phyloP scores from a whole-genome alignment of 352 stramenopile species.

The Phytophthora rubi region DNA sequence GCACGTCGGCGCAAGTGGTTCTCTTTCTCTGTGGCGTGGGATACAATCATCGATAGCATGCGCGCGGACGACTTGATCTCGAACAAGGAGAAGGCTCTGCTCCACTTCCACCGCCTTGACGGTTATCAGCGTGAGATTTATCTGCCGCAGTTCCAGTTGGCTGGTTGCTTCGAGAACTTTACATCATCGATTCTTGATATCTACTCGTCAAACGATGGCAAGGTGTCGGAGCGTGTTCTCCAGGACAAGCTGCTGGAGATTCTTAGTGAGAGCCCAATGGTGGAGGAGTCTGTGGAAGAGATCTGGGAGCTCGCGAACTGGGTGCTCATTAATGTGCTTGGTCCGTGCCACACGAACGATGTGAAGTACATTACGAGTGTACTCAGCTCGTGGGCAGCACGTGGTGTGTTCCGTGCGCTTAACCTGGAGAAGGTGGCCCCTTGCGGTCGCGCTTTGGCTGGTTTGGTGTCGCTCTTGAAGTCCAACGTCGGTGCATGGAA shows the following conservation, averaged over 20 bases:
- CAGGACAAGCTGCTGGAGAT: slow-evolving; percentile 88
- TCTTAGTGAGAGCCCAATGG: slow-evolving; percentile 79
- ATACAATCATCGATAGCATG: slow-evolving; percentile 97
- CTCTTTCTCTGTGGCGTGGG: slow-evolving; percentile 98
- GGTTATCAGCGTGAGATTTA: slow-evolving; percentile 98
- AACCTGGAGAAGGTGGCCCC: slow-evolving; percentile 73
- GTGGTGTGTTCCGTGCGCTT: slow-evolving; percentile 80
- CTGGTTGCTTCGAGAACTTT: slow-evolving; percentile 96
- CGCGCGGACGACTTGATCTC: slow-evolving; percentile 92
- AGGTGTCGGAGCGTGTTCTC: slow-evolving; percentile 72
- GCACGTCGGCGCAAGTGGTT: slow-evolving; percentile 98
- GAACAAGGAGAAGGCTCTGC: slow-evolving; percentile 86
- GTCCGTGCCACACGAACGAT: slow-evolving; percentile 94
- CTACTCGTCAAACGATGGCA: slow-evolving; percentile 61
- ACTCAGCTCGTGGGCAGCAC: slow-evolving; percentile 79
- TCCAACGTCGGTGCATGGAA: slow-evolving; percentile 76
- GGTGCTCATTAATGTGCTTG: slow-evolving; percentile 95
- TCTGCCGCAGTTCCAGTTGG: slow-evolving; percentile 97
- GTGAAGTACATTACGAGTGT: slow-evolving; percentile 92
- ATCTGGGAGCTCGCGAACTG: slow-evolving; percentile 97
- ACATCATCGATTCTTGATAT: slow-evolving; percentile 77
- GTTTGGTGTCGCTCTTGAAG: slow-evolving; percentile 77
- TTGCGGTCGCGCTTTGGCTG: slow-evolving; percentile 71
- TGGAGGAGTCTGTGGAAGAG: slow-evolving; percentile 94
- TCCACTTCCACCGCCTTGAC: slow-evolving; percentile 97